phyloP scores from a whole-genome alignment of 352 stramenopile genomes.

The Phytophthora melonis region DNA sequence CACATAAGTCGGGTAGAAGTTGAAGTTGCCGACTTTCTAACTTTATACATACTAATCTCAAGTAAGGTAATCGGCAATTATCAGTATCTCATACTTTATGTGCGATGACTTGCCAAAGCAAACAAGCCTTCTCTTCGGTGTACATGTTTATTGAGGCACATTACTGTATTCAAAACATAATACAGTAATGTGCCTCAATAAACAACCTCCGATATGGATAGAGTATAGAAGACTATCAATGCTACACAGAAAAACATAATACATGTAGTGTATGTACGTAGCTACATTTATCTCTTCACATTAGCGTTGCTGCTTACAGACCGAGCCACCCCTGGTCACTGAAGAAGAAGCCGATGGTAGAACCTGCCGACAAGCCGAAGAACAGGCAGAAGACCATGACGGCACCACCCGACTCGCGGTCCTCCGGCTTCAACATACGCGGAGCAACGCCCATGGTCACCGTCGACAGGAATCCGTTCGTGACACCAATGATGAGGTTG shows the following conservation, averaged over 20 bases:
- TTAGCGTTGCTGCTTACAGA: conserved; percentile 27
- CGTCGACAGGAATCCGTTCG: conserved; percentile 55
- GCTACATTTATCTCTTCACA: neutral
- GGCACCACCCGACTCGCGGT: conserved; percentile 55
- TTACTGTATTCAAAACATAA: too few species aligned
- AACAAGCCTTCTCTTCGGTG: neutral
- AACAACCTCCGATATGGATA: too few species aligned
- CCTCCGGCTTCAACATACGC: conserved; percentile 48
- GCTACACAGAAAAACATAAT: too few species aligned
- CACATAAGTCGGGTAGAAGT: conserved; percentile 15
- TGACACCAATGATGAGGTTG: conserved; percentile 53
- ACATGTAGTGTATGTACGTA: neutral
- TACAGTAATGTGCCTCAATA: too few species aligned
- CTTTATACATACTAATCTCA: neutral
- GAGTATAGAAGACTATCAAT: too few species aligned
- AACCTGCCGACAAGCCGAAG: conserved; percentile 47
- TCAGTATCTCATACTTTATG: neutral
- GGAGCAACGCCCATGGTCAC: conserved; percentile 60
- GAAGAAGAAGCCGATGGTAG: conserved; percentile 53
- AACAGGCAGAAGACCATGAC: conserved; percentile 63
- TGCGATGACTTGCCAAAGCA: neutral
- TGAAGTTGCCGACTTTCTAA: neutral
- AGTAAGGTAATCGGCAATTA: conserved; percentile 4
- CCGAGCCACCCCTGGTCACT: conserved; percentile 47
- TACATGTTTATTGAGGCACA: too few species aligned